A percentile compares a stretch with the other conserved stretches of the same genome.
These are phyloP conservation scores for Prunus kanzakura DNA, from an alignment of 306 rosid genomes.

Conservation along the genomic window DNA sequence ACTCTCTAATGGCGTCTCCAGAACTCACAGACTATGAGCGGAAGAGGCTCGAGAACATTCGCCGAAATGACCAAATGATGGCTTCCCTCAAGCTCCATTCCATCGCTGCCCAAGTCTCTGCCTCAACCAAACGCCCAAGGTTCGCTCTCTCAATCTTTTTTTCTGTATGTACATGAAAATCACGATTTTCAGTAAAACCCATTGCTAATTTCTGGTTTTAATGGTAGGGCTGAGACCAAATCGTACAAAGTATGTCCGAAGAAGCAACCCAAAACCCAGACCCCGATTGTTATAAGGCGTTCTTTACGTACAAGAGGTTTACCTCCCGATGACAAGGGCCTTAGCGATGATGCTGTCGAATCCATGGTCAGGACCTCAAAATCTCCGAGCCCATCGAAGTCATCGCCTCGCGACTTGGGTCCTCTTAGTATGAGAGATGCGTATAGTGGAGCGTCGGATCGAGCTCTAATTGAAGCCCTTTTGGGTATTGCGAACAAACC, in stretches of 20 bases:
- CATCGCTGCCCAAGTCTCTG: conserved; percentile 56
- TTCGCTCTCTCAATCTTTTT: conserved; percentile 14
- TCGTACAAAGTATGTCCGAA: conserved; percentile 38
- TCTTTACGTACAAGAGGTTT: conserved; percentile 72
- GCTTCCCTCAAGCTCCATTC: conserved; percentile 77
- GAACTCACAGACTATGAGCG: conserved; percentile 73
- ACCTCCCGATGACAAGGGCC: conserved; percentile 50
- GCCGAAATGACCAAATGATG: conserved; percentile 79
- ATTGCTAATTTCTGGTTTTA: neutral
- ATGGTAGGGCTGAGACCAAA: conserved; percentile 47
- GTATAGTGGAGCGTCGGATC: conserved; percentile 37
- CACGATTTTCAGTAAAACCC: neutral
- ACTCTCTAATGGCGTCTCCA: conserved; percentile 47
- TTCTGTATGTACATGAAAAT: neutral
- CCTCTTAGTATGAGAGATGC: conserved; percentile 53
- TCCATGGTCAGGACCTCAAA: neutral
- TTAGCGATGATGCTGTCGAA: conserved; percentile 17
- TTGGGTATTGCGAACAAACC: conserved; percentile 32
- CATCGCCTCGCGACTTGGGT: conserved; percentile 23
- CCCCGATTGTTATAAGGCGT: conserved; percentile 59
- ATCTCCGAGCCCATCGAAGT: conserved; percentile 14
- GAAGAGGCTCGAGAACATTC: conserved; percentile 80
- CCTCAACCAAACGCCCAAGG: conserved; percentile 65
- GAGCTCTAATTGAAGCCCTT: conserved; percentile 37
- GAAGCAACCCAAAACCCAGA: conserved; percentile 49